A percentile compares a stretch with the other conserved stretches of the same genome.
Evolutionary conservation across 306 rosid species (phyloP).

Genomic region (Carpinus fangiana): DNA sequence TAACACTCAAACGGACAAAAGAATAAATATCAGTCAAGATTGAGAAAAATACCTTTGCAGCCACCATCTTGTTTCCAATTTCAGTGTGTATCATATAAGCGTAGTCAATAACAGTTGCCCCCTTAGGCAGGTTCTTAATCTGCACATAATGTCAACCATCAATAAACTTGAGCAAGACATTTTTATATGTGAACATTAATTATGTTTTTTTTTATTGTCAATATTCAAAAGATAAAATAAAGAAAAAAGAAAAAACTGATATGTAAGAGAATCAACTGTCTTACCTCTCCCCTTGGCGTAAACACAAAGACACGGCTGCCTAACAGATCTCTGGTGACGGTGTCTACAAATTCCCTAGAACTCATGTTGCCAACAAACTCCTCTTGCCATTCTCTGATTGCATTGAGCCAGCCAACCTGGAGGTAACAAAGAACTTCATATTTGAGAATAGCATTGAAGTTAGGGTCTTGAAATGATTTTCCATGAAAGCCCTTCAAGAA

Average conservation of each 20-base stretch:
- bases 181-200: constrained; percentile 12
- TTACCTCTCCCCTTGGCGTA: constrained; percentile 98
- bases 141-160: constrained; percentile 35
- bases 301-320: constrained; percentile 98
- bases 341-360: constrained; percentile 98
- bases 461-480: constrained; percentile 18
- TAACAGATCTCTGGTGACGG: constrained; percentile 88
- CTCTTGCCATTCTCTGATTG: constrained; percentile 99
- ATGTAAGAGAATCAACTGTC: constrained; percentile 17
- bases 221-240: constrained; percentile 4
- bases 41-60: constrained; percentile 74
- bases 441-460: constrained; percentile 39
- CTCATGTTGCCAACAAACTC: constrained; percentile 99
- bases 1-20: constrained; percentile 19
- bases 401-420: constrained; percentile 99
- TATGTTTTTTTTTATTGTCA: constrained; percentile 13
- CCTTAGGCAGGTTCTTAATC: constrained; percentile 95
- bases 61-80: constrained; percentile 97
- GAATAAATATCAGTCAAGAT: constrained; percentile 15
- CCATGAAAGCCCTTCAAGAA: constrained; percentile 32
- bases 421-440: constrained; percentile 36
- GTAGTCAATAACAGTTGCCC: constrained; percentile 93
- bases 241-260: constrained; percentile 1
- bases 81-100: constrained; percentile 99
- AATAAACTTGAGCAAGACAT: constrained; percentile 21